Percentiles rank a stretch among this genome's conserved stretches.
phyloP scores from a whole-genome alignment of 768 basidiomycete genomes.

The Mycena vulgaris region DNA sequence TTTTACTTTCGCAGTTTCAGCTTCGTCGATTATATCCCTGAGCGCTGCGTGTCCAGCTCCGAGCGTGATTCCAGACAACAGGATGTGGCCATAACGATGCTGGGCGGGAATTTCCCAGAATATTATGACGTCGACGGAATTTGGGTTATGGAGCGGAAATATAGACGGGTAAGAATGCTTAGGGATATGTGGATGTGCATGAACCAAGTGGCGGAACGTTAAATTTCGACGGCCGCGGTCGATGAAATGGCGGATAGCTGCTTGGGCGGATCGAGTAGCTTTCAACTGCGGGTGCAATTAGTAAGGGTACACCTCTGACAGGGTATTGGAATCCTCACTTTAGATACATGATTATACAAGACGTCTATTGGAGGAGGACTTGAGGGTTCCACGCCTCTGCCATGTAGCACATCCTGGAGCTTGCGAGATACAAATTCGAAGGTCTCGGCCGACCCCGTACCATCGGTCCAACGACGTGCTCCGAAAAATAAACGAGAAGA shows the following conservation, averaged over 20 bases:
- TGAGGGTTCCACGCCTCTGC: constrained; percentile 54
- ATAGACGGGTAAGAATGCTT: constrained; percentile 63
- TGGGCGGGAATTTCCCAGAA: constrained; percentile 82
- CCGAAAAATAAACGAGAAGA: constrained; percentile 61
- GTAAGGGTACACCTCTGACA: not conserved
- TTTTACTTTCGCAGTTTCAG: constrained; percentile 75
- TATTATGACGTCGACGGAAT: constrained; percentile 79
- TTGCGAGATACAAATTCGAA: constrained; percentile 67
- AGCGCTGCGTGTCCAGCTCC: constrained; percentile 82
- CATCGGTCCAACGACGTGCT: constrained; percentile 55
- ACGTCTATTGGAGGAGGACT: constrained; percentile 70
- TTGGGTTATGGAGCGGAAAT: constrained; percentile 88
- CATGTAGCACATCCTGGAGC: constrained; percentile 66
- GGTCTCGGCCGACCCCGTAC: constrained; percentile 58
- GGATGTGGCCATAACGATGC: constrained; percentile 72
- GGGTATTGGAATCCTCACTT: constrained; percentile 54
- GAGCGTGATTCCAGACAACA: constrained; percentile 70
- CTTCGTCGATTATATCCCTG: constrained; percentile 70
- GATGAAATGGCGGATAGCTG: constrained; percentile 62
- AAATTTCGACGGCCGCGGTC: constrained; percentile 65
- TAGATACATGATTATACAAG: constrained; percentile 61
- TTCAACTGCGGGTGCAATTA: constrained; percentile 27
- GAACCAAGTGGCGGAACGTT: constrained; percentile 52
- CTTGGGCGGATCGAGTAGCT: constrained; percentile 41
- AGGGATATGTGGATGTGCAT: constrained; percentile 72